These are phyloP conservation scores for Ganoderma lucidum DNA, from an alignment of 1,284 basidiomycete species.

Conservation along the genomic window DNA sequence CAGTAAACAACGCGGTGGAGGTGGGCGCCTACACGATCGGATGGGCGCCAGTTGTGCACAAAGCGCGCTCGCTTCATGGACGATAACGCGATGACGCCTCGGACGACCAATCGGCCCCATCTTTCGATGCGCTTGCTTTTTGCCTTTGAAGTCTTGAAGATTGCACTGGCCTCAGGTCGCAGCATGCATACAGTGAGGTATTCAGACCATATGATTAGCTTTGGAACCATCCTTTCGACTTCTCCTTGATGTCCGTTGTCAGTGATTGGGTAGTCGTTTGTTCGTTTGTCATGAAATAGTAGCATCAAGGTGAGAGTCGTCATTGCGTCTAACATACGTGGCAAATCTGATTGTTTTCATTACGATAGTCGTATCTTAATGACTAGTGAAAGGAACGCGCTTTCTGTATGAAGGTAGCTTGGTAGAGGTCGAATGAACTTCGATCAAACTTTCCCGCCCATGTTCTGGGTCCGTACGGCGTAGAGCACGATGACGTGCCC, in stretches of 20 bases:
- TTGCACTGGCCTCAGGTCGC: no score
- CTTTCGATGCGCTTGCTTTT: neutral
- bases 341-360: neutral
- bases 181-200: neutral
- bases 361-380: no score
- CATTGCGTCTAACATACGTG: neutral
- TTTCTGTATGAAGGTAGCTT: no score
- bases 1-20: constrained; percentile 26
- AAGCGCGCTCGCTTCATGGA: neutral
- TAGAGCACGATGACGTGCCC: no score
- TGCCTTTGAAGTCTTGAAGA: neutral
- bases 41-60: neutral
- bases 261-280: no score
- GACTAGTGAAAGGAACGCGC: no score
- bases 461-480: no score
- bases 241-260: no score
- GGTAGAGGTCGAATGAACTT: neutral
- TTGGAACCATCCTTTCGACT: no score
- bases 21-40: constrained; percentile 21
- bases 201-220: neutral
- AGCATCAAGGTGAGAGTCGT: neutral
- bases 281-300: no score
- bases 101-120: neutral
- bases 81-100: neutral
- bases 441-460: neutral